phyloP scores from a whole-genome alignment of 306 rosid species.

The Dryas drummondii region DNA sequence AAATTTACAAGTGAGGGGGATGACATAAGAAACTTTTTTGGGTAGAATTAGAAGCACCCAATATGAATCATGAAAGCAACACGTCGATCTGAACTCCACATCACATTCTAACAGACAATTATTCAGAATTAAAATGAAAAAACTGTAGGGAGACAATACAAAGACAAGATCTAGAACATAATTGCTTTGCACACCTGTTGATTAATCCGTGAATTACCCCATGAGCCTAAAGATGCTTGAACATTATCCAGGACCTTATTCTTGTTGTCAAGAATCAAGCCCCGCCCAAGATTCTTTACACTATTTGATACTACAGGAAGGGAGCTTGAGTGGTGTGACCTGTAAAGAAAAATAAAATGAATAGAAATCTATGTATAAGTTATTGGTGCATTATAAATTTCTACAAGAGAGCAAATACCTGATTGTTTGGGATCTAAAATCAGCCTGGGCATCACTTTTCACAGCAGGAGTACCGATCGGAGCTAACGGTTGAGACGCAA shows the following conservation, averaged over 20 bases:
- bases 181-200: conserved; percentile 62
- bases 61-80: background rate
- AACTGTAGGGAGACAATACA: background rate
- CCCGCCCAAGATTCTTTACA: conserved; percentile 45
- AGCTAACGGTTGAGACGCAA: conserved; percentile 64
- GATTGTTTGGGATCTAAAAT: conserved; percentile 58
- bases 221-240: conserved; percentile 64
- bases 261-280: conserved; percentile 60
- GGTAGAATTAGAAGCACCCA: background rate
- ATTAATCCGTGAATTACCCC: conserved; percentile 67
- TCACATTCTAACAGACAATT: background rate
- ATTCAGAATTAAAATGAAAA: background rate
- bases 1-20: too few species aligned
- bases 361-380: background rate
- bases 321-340: conserved; percentile 57
- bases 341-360: conserved; percentile 33
- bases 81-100: background rate
- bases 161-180: background rate
- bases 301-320: conserved; percentile 49
- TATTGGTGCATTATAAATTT: conserved; percentile 4
- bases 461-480: conserved; percentile 91
- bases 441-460: conserved; percentile 68
- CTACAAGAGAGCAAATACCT: conserved; percentile 42
- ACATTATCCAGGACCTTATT: conserved; percentile 61
- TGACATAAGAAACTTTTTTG: too few species aligned